Base-by-base conservation (phyloP, 495 filamentous ascomycete genomes). In the Trichoderma orchidacearum region DNA sequence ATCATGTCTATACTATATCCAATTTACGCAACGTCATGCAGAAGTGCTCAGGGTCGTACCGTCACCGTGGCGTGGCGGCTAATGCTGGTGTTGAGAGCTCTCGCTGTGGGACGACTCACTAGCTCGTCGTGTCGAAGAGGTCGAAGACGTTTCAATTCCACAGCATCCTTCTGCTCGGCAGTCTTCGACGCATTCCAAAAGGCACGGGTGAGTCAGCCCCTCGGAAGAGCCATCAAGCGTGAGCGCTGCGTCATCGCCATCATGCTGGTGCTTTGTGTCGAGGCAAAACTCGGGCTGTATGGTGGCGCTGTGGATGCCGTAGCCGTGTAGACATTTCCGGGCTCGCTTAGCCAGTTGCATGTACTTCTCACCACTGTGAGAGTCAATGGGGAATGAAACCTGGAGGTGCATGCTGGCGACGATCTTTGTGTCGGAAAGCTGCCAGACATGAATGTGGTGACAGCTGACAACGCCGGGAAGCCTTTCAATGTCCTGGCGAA, bases 391-490 rank as follows among this genome's bases (percentile, higher is more conserved):
- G 61, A 84, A 84, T 34, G 82, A 83, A 12, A 97, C 85, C 65
- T 94, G 87, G 51, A 98, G 86, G 66, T 98, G 93, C 63, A 98
- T 78, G 0, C 85, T 89, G 3, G 94, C 90, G 18, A 98, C 84
- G 30, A 94, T 75, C 71, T 96, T 95, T 12, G 90, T 89, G 64
- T 96, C 92, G 38, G 84, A 93, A 28, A 98, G 79, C 67, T 96
- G 92, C 93, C 93, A 98, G 58, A 98, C 90, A 67, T 98, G 93
- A 11, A 98, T 76, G 63, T 98, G 90, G 70, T 98, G 93, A 57
- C 90, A 93, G 64, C 85, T 86, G 59, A 89, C 72, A 31, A 98
- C 83, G 41, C 92, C 92, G 0, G 83, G 86, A 13, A 97, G 81
- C 23, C 78, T 70, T 60, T 88, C 79, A 56, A 98, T 95, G 67